phyloP scores from a whole-genome alignment of 805 yeast species.

The Candida silvicultrix region DNA sequence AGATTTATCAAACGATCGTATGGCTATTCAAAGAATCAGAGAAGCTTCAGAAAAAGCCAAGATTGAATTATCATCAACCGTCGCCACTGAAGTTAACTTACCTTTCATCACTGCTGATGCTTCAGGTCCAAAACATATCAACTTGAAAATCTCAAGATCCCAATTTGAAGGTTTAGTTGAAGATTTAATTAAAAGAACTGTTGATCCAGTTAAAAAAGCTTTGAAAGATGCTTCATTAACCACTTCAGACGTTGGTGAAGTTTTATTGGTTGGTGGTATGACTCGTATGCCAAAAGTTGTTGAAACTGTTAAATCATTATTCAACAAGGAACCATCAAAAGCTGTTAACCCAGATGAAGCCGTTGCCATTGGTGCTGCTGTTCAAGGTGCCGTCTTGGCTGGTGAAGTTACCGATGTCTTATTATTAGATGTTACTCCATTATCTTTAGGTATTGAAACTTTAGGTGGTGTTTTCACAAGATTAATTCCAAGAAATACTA shows the following conservation, averaged over 20 bases:
- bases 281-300: constrained; percentile 83
- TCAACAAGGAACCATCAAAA: constrained; percentile 62
- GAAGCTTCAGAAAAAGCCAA: constrained; percentile 78
- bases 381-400: constrained; percentile 80
- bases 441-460: constrained; percentile 76
- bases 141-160: constrained; percentile 53
- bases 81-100: constrained; percentile 55
- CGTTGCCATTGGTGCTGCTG: constrained; percentile 85
- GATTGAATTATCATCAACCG: constrained; percentile 66
- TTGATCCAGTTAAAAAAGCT: constrained; percentile 73
- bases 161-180: constrained; percentile 66
- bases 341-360: constrained; percentile 86
- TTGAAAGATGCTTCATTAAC: constrained; percentile 66
- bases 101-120: constrained; percentile 55
- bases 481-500: constrained; percentile 67
- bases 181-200: constrained; percentile 59
- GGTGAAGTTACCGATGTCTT: constrained; percentile 81
- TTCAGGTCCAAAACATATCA: constrained; percentile 54
- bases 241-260: constrained; percentile 66
- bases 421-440: constrained; percentile 74
- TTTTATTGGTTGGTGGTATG: constrained; percentile 83
- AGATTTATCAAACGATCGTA: constrained; percentile 23
- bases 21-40: constrained; percentile 68
- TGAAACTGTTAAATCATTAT: constrained; percentile 52
- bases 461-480: constrained; percentile 79